These are phyloP conservation scores for Colletotrichum destructivum DNA, from an alignment of 2,329 filamentous ascomycete genomes.

Conservation along the genomic window DNA sequence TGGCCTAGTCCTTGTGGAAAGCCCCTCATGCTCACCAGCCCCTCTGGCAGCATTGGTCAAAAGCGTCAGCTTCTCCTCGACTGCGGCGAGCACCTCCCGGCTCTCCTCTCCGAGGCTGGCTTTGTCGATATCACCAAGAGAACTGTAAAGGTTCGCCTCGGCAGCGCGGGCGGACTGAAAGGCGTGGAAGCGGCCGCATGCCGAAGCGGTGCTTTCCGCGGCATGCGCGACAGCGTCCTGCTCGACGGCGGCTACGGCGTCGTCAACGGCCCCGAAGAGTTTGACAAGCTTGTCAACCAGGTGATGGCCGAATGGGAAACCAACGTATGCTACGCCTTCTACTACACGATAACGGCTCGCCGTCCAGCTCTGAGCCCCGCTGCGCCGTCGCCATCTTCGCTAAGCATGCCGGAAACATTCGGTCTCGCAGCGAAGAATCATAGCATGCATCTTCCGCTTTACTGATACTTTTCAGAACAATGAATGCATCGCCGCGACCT, in stretches of 20 bases:
- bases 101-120: neutral
- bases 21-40: neutral
- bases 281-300: neutral
- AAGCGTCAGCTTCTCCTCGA: slow-evolving; percentile 13
- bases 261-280: neutral
- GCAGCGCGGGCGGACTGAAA: neutral
- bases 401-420: neutral
- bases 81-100: neutral
- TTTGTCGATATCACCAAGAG: neutral
- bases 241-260: slow-evolving; percentile 2
- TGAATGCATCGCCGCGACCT: neutral
- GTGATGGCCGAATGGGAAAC: neutral
- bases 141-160: neutral
- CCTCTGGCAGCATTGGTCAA: neutral
- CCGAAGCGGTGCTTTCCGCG: slow-evolving; percentile 6
- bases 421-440: neutral
- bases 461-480: neutral
- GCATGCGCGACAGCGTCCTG: slow-evolving; percentile 6
- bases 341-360: slow-evolving; percentile 4
- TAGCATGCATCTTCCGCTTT: fast-evolving
- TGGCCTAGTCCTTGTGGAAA: neutral
- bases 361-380: neutral
- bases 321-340: slow-evolving; percentile 11
- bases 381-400: neutral
- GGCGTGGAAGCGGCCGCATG: slow-evolving; percentile 1